Percentiles rank a stretch among this genome's conserved stretches.
phyloP scores from a whole-genome alignment of 2,329 filamentous ascomycete species.

The Trichoderma lentiforme region DNA sequence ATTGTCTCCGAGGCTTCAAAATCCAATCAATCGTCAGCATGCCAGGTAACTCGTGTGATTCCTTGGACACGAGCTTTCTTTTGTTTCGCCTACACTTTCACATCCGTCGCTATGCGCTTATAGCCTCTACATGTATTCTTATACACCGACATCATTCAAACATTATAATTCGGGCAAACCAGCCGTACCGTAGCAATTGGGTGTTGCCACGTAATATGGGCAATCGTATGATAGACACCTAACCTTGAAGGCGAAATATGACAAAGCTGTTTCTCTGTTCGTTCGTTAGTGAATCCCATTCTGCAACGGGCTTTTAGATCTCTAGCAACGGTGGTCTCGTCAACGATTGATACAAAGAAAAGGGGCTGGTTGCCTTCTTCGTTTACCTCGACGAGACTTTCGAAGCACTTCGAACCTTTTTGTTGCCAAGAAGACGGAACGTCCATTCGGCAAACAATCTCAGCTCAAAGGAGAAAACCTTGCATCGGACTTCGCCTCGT shows the following conservation, averaged over 20 bases:
- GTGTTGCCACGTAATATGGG: neutral
- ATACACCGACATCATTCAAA: neutral
- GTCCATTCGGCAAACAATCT: neutral
- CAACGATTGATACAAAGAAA: neutral
- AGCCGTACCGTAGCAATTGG: neutral
- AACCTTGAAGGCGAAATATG: neutral
- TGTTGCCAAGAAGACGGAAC: neutral
- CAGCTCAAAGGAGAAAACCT: neutral
- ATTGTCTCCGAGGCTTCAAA: neutral
- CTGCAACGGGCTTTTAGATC: neutral
- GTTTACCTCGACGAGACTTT: neutral
- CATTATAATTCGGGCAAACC: neutral
- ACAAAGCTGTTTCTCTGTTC: neutral
- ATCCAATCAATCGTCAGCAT: neutral
- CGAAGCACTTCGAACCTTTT: neutral
- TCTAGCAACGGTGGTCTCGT: neutral
- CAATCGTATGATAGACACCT: neutral
- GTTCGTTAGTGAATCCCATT: neutral
- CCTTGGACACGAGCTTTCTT: neutral
- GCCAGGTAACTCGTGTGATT: neutral
- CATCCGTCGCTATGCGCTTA: slow-evolving; percentile 1
- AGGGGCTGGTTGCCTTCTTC: neutral
- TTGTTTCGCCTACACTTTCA: neutral
- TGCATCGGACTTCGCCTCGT: neutral
- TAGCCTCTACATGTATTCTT: neutral